Percentiles rank a stretch among this genome's conserved stretches.
Conservation (phyloP, 2,329 filamentous ascomycete genomes). For the Neonectria faginata region DNA sequence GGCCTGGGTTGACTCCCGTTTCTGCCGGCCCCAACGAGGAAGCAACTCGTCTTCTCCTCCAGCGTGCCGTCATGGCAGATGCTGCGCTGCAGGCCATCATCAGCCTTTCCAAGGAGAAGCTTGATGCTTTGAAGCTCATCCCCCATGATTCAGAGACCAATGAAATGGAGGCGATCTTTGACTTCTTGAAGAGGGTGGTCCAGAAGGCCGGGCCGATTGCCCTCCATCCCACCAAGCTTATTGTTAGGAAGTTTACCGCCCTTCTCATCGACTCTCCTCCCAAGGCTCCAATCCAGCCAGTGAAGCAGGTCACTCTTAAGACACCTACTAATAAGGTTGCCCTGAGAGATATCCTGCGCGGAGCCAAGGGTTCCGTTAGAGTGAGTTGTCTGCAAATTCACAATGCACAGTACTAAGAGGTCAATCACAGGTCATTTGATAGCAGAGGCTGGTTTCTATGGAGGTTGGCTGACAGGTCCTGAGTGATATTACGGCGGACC, state of each 20-base stretch:
- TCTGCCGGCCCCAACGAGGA: constrained; percentile 3
- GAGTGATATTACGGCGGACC: background rate
- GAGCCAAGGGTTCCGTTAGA: constrained; percentile 10
- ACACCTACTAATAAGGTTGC: constrained; percentile 9
- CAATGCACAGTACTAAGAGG: background rate
- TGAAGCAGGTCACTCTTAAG: background rate
- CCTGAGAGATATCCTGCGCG: constrained; percentile 24
- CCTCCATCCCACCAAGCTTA: constrained; percentile 23
- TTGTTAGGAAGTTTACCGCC: constrained; percentile 29
- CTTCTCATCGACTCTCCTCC: constrained; percentile 15
- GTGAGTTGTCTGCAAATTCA: background rate
- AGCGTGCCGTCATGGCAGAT: constrained; percentile 35
- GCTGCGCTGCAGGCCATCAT: constrained; percentile 30
- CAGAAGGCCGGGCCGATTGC: constrained; percentile 21
- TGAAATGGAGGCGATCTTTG: constrained; percentile 24
- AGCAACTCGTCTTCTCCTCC: constrained; percentile 28
- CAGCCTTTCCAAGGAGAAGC: constrained; percentile 19
- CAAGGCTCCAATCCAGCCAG: background rate
- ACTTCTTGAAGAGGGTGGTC: constrained; percentile 31
- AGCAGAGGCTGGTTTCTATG: background rate
- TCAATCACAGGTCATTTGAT: background rate
- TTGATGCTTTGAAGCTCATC: constrained; percentile 20
- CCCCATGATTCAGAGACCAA: background rate
- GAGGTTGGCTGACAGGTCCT: background rate
- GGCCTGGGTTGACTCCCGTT: background rate